Evolutionary conservation across 257 asterid species (phyloP).

Genomic region (Coffea canephora): DNA sequence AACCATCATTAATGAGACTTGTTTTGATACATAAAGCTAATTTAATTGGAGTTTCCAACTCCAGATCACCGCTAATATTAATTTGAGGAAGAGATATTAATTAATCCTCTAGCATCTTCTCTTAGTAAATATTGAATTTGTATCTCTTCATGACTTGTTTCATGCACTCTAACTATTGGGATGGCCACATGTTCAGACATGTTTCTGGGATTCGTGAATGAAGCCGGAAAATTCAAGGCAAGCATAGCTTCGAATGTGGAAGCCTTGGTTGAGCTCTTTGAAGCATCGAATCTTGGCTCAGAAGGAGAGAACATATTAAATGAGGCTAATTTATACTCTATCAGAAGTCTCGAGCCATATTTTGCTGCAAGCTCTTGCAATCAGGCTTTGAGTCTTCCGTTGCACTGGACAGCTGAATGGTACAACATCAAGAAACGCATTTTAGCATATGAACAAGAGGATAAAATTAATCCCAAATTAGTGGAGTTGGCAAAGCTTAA

Average conservation of each 20-base stretch:
- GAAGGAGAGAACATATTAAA: slow-evolving; percentile 34
- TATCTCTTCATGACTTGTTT: too few relatives aligned
- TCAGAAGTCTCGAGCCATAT: neutral
- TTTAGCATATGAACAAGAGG: slow-evolving; percentile 8
- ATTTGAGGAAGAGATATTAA: too few relatives aligned
- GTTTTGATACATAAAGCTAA: too few relatives aligned
- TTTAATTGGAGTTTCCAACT: neutral
- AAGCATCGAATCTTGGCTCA: slow-evolving; percentile 49
- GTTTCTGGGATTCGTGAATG: slow-evolving; percentile 26
- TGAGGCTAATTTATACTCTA: slow-evolving; percentile 22
- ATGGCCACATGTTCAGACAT: slow-evolving; percentile 24
- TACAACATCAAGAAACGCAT: slow-evolving; percentile 43
- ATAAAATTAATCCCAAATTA: slow-evolving; percentile 19
- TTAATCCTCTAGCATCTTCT: too few relatives aligned
- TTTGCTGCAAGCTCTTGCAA: neutral
- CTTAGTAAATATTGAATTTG: too few relatives aligned
- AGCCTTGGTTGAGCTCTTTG: slow-evolving; percentile 35
- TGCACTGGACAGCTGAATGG: slow-evolving; percentile 53
- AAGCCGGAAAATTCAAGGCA: slow-evolving; percentile 14
- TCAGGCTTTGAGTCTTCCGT: slow-evolving; percentile 24
- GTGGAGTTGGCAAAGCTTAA: slow-evolving; percentile 53
- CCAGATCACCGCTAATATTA: neutral
- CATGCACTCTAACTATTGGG: too few relatives aligned
- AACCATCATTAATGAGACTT: neutral
- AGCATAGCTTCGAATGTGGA: slow-evolving; percentile 14